A percentile compares a stretch with the other conserved stretches of the same genome.
Conservation (phyloP, 192 early-diverging fungal genomes). For the Blastocladiella britannica region DNA sequence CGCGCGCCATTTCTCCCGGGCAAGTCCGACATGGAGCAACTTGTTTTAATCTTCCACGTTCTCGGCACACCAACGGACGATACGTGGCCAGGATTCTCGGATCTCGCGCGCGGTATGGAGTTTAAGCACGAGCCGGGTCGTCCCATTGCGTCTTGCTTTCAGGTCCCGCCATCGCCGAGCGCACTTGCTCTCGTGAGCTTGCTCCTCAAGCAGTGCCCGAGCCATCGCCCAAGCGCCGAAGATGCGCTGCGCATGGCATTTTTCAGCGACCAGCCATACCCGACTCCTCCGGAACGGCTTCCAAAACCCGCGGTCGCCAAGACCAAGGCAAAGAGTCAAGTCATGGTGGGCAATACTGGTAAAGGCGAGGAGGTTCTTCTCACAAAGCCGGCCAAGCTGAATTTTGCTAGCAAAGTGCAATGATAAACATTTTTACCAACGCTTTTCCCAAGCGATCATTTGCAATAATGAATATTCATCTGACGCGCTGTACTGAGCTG, state of each 20-base stretch:
- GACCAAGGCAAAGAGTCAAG: too few relatives aligned
- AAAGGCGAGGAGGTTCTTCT: too few relatives aligned
- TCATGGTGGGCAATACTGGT: too few relatives aligned
- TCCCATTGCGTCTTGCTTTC: conserved; percentile 55
- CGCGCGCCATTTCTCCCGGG: conserved; percentile 75
- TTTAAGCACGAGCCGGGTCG: conserved; percentile 53
- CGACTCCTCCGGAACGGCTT: conserved; percentile 43
- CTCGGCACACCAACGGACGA: conserved; percentile 58
- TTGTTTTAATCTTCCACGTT: conserved; percentile 54
- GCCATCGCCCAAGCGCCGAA: conserved; percentile 50
- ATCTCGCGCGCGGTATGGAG: conserved; percentile 47
- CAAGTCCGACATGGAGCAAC: conserved; percentile 44
- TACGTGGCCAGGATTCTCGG: conserved; percentile 59
- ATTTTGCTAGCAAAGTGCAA: too few relatives aligned
- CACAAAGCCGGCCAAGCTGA: too few relatives aligned
- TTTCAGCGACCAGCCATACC: conserved; percentile 47
- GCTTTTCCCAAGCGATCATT: too few relatives aligned
- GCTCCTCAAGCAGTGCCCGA: conserved; percentile 73
- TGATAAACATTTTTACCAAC: too few relatives aligned
- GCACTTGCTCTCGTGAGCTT: conserved; percentile 66
- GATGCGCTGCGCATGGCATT: conserved; percentile 56
- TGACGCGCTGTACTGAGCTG: too few relatives aligned
- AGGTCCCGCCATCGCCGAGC: conserved; percentile 61
- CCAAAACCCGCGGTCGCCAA: conserved; percentile 23
- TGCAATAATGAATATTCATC: too few relatives aligned